Conservation (phyloP, 371 early-diverging fungal genomes). For the Phascolomyces articulosus region DNA sequence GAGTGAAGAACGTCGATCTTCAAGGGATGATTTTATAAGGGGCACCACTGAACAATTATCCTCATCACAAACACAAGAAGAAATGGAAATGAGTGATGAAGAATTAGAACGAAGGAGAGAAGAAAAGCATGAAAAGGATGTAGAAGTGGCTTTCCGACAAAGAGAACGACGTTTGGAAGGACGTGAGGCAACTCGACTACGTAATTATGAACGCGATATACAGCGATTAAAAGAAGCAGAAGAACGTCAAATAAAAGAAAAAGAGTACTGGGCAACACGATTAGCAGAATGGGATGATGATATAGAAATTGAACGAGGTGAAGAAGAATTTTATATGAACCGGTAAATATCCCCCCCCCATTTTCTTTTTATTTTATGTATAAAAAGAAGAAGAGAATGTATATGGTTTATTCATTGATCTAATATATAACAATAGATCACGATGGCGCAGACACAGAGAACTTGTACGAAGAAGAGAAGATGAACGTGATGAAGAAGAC, state of each 20-base stretch:
- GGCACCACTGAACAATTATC: slow-evolving; percentile 21
- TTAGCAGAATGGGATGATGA: slow-evolving; percentile 81
- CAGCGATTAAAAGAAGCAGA: slow-evolving; percentile 54
- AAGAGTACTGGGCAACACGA: slow-evolving; percentile 52
- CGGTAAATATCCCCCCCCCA: slow-evolving; percentile 58
- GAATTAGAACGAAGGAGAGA: slow-evolving; percentile 68
- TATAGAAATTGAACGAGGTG: slow-evolving; percentile 60
- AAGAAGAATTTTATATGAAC: slow-evolving; percentile 73
- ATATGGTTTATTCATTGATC: not conserved
- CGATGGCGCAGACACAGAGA: slow-evolving; percentile 75
- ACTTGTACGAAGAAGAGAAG: slow-evolving; percentile 64
- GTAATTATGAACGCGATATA: slow-evolving; percentile 56
- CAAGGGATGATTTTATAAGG: slow-evolving; percentile 30
- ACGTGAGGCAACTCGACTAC: slow-evolving; percentile 56
- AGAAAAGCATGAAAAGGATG: slow-evolving; percentile 68
- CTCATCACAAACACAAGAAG: slow-evolving; percentile 21
- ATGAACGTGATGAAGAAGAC: slow-evolving; percentile 73
- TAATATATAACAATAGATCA: slow-evolving; percentile 32
- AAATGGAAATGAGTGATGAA: slow-evolving; percentile 60
- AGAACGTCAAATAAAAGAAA: slow-evolving; percentile 45
- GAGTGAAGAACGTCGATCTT: slow-evolving; percentile 14
- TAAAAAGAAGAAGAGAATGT: not conserved
- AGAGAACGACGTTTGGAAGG: slow-evolving; percentile 71
- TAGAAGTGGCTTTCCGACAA: slow-evolving; percentile 68
- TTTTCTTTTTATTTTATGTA: not conserved